Base-by-base conservation (phyloP, 2,329 filamentous ascomycete species). In the Lachnellula suecica region DNA sequence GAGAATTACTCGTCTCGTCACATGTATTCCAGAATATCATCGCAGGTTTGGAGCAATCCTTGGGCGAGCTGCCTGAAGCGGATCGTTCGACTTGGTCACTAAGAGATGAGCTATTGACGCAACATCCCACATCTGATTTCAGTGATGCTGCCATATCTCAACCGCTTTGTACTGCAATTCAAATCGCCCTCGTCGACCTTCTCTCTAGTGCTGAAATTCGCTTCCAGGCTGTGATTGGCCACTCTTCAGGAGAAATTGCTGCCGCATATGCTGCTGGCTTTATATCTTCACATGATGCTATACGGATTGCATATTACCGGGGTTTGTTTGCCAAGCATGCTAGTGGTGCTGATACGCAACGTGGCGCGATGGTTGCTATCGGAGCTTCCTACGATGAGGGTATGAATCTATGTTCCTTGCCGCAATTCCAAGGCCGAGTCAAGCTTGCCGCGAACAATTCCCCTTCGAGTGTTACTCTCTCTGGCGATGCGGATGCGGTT, bases 241-340 rank as follows among this genome's bases (percentile, higher is more conserved):
- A 79, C 58, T 77, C 74, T 0, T 70, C 66, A 25, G 76, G 76
- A 5, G 76, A 79, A 51, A 77, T 79, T 35, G 75, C 63, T 1
- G 75, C 76, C 1, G 74, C 74, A 0, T 78, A 73, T 50, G 67
- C 73, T 0, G 60, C 70, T 1, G 68, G 68, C 1, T 57, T 63
- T 1, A 42, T 75, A 1, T 61, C 60, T 15, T 55, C 59, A 2
- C 54, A 60, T 4, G 63, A 68, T 40, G 71, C 72, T 10, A 62
- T 69, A 62, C 66, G 70, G 0, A 68, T 76, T 5, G 79, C 79
- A 2, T 82, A 79, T 55, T 59, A 65, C 52, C 53, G 70, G 44
- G 57, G 58, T 9, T 24, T 42, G 13, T 11, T 20, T 8, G 40
- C n/a, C 2, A 68, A 78, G 41, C 27, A 42, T 7, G 24, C 44